Percentiles rank a stretch among this genome's conserved stretches.
Conservation (phyloP, 768 basidiomycete species). For the Boletellus ananas region DNA sequence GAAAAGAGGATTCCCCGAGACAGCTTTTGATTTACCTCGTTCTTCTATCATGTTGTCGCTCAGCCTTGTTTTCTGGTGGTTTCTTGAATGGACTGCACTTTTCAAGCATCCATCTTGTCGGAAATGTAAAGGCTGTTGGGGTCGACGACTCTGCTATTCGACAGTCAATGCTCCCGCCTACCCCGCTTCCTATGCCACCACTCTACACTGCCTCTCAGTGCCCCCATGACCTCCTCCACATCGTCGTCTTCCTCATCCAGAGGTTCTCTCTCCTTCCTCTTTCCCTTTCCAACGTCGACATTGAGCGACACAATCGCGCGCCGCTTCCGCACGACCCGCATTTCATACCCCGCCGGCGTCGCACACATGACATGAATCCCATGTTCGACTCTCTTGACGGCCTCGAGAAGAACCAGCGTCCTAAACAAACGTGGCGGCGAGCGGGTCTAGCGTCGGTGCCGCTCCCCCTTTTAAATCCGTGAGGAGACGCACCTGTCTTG, state of each 20-base stretch:
- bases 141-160: too few relatives aligned
- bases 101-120: too few relatives aligned
- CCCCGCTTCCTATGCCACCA: slow-evolving; percentile 6
- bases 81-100: too few relatives aligned
- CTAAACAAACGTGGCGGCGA: slow-evolving; percentile 26
- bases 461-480: neutral
- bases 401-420: slow-evolving; percentile 36
- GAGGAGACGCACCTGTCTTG: slow-evolving; percentile 23
- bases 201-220: neutral
- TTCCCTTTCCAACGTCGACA: neutral
- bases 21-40: too few relatives aligned
- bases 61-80: too few relatives aligned
- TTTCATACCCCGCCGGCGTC: slow-evolving; percentile 48
- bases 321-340: slow-evolving; percentile 32
- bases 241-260: slow-evolving; percentile 1
- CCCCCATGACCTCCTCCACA: slow-evolving; percentile 10
- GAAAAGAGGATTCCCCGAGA: too few relatives aligned
- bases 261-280: neutral
- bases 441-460: too few relatives aligned
- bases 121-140: too few relatives aligned
- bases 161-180: neutral
- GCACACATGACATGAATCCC: slow-evolving; percentile 45
- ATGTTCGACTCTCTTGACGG: slow-evolving; percentile 49
- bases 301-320: slow-evolving; percentile 35
- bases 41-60: too few relatives aligned